These are phyloP conservation scores for Eurotiales sp. DNA, from an alignment of 2,329 filamentous ascomycete genomes.

Conservation along the genomic window DNA sequence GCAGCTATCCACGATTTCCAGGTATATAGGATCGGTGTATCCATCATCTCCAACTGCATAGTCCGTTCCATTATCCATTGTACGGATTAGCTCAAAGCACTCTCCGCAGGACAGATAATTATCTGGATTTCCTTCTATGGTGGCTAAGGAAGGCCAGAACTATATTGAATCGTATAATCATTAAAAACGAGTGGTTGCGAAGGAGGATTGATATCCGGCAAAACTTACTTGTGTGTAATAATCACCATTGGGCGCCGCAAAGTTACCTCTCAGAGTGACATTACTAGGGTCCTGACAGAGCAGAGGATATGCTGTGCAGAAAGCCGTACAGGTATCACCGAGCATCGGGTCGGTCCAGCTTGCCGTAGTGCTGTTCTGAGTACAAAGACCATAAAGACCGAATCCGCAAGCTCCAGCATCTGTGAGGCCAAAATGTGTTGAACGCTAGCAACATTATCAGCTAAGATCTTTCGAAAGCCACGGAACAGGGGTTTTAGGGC, in stretches of 20 bases:
- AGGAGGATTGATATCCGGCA: neutral
- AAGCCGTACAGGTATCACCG: conserved; percentile 7
- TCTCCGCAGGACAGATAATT: conserved; percentile 12
- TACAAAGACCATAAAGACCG: conserved; percentile 10
- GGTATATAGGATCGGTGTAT: conserved; percentile 8
- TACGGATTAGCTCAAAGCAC: conserved; percentile 8
- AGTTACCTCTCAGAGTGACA: conserved; percentile 9
- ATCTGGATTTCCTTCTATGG: conserved; percentile 6
- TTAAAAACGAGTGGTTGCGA: neutral
- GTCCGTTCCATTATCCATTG: conserved; percentile 7
- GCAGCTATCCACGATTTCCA: conserved; percentile 11
- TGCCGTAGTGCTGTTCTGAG: conserved; percentile 6
- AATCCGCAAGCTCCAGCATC: conserved; percentile 7
- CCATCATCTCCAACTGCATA: conserved; percentile 7
- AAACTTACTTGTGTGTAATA: conserved; percentile 10
- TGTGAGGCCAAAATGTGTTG: conserved; percentile 9
- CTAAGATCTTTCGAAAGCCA: neutral
- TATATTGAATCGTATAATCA: neutral
- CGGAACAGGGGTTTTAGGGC: neutral
- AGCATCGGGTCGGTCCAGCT: conserved; percentile 14
- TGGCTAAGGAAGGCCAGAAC: conserved; percentile 8
- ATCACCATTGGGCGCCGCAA: conserved; percentile 8
- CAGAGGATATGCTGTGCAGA: conserved; percentile 10
- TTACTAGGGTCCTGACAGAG: conserved; percentile 10
- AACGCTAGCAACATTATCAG: conserved; percentile 3